These are phyloP conservation scores for Cornus kousa DNA, from an alignment of 148 eudicot genomes.

Conservation along the genomic window DNA sequence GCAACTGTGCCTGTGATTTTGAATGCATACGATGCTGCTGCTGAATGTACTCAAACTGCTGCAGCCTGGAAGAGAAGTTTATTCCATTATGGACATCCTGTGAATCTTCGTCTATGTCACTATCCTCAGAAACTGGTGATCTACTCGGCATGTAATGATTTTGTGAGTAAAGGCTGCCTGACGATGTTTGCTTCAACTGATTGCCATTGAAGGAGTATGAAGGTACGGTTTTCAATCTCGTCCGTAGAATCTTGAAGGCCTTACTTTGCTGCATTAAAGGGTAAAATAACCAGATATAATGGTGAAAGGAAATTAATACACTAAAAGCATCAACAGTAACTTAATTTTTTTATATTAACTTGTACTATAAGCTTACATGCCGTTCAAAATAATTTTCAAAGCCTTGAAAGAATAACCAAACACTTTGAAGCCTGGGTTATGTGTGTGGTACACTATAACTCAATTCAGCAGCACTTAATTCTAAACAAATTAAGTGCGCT, in stretches of 20 bases:
- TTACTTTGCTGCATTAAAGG: conserved; percentile 29
- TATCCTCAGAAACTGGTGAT: conserved; percentile 39
- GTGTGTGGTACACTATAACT: no score
- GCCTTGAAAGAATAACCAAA: not conserved
- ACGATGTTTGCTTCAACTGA: conserved; percentile 31
- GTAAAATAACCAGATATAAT: not conserved
- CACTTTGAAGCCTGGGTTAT: no score
- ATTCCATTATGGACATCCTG: conserved; percentile 56
- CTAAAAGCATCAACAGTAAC: not conserved
- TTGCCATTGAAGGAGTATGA: conserved; percentile 64
- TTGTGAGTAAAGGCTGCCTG: conserved; percentile 29
- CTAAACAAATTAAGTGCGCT: no score
- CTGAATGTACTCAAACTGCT: conserved; percentile 76
- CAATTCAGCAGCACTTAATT: no score
- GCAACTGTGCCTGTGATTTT: conserved; percentile 40
- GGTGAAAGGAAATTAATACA: not conserved
- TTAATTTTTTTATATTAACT: not conserved
- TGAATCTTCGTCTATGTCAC: conserved; percentile 39
- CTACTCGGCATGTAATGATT: conserved; percentile 24
- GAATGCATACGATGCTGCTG: conserved; percentile 57
- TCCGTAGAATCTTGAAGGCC: conserved; percentile 81
- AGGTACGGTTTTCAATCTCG: conserved; percentile 84
- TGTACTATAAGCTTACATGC: not conserved
- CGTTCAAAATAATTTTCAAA: not conserved
- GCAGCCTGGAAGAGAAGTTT: conserved; percentile 62